These are phyloP conservation scores for Lunasporangiospora selenospora DNA, from an alignment of 192 early-diverging fungal genomes.

Conservation along the genomic window DNA sequence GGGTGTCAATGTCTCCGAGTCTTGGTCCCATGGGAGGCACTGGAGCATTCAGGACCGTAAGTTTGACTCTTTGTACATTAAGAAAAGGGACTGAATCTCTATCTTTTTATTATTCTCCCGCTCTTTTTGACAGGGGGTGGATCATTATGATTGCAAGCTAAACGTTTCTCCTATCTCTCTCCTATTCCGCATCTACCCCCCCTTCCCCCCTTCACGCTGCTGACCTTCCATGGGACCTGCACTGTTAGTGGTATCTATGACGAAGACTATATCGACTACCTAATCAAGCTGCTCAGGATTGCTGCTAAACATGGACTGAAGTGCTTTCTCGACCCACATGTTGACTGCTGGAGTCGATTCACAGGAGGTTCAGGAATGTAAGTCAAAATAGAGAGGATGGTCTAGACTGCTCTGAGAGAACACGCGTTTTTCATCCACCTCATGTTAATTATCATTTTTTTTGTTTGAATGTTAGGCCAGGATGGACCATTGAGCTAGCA, in stretches of 20 bases:
- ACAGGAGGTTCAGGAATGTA: conserved; percentile 47
- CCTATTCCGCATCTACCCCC: background rate
- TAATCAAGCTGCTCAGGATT: conserved; percentile 54
- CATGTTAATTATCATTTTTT: too few species aligned
- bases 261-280: conserved; percentile 59
- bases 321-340: conserved; percentile 65
- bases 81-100: background rate
- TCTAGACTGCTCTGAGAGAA: too few species aligned
- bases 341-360: conserved; percentile 55
- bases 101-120: background rate
- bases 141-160: too few species aligned
- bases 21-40: conserved; percentile 78
- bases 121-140: background rate
- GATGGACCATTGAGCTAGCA: conserved; percentile 59
- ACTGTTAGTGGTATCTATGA: conserved; percentile 59
- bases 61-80: conserved; percentile 6
- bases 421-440: background rate
- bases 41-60: conserved; percentile 67
- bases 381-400: too few species aligned
- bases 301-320: conserved; percentile 50
- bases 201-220: background rate
- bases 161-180: background rate
- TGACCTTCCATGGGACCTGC: background rate
- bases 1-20: conserved; percentile 78
- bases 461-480: conserved; percentile 57